Evolutionary conservation across 176 grass and related monocot species (phyloP).

Genomic region (Tillandsia leiboldiana): DNA sequence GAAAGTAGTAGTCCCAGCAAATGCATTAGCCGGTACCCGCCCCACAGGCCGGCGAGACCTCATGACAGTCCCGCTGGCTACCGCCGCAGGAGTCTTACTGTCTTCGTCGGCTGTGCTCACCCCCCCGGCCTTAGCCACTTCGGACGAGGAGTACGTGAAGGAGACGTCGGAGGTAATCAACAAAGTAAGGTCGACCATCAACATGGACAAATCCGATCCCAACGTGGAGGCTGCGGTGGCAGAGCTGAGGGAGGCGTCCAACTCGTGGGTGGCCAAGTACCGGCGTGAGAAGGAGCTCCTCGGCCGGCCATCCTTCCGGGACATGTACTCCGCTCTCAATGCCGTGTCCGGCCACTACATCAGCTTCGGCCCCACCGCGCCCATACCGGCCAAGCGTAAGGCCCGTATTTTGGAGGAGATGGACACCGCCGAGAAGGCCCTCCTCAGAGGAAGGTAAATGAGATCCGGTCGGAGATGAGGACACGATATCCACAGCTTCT

Average conservation of each 20-base stretch:
- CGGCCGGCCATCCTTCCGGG: constrained; percentile 72
- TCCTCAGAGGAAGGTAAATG: constrained; percentile 48
- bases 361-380: constrained; percentile 96
- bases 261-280: constrained; percentile 96
- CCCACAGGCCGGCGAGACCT: constrained; percentile 10
- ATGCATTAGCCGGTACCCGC: background rate
- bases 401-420: constrained; percentile 95
- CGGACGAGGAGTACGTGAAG: constrained; percentile 81
- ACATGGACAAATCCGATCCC: constrained; percentile 79
- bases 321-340: constrained; percentile 97
- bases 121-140: constrained; percentile 25
- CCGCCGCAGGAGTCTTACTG: constrained; percentile 1
- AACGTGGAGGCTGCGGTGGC: constrained; percentile 62
- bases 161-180: constrained; percentile 88
- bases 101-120: background rate
- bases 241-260: constrained; percentile 83
- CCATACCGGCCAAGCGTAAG: constrained; percentile 95
- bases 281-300: constrained; percentile 81
- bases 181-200: constrained; percentile 83
- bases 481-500: too few relatives aligned
- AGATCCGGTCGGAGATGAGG: too few relatives aligned
- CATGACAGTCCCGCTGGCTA: background rate
- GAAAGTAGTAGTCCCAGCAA: too few relatives aligned
- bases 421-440: constrained; percentile 96
- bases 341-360: constrained; percentile 99